These are phyloP conservation scores for Chrysanthemum makinoi DNA, from an alignment of 129 eudicot species.

Conservation along the genomic window DNA sequence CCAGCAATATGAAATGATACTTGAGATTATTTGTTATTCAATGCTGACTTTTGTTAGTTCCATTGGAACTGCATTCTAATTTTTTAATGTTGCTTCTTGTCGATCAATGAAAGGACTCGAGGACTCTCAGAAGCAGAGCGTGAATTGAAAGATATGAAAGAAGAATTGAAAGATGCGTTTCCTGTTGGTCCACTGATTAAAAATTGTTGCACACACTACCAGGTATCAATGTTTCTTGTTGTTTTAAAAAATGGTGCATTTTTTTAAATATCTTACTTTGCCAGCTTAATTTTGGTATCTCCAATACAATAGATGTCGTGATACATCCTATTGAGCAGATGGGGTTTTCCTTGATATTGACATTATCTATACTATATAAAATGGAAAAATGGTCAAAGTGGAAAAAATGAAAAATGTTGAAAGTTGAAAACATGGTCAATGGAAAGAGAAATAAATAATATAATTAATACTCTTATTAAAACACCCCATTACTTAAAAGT, in stretches of 20 bases:
- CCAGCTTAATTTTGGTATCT: no score
- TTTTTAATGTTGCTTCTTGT: slow-evolving; percentile 19
- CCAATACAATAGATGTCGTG: no score
- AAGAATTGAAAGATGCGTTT: slow-evolving; percentile 74
- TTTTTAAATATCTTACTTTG: no score
- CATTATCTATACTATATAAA: no score
- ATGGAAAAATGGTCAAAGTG: no score
- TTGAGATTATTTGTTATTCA: slow-evolving; percentile 13
- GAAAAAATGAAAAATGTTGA: no score
- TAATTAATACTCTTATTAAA: no score
- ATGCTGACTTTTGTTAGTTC: slow-evolving; percentile 10
- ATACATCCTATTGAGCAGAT: background rate
- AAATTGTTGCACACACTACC: slow-evolving; percentile 81
- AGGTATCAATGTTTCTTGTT: slow-evolving; percentile 42
- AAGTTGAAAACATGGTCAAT: no score
- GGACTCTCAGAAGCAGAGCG: slow-evolving; percentile 84
- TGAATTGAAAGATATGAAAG: slow-evolving; percentile 74
- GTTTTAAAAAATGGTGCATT: no score
- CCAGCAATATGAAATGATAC: background rate
- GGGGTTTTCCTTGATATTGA: slow-evolving; percentile 3
- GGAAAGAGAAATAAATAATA: no score
- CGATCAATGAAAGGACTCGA: slow-evolving; percentile 62
- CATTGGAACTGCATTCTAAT: slow-evolving; percentile 6
- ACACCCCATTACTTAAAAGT: no score
- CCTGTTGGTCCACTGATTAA: slow-evolving; percentile 88